These are phyloP conservation scores for Carallia brachiata DNA, from an alignment of 345 rosid genomes.

Conservation along the genomic window DNA sequence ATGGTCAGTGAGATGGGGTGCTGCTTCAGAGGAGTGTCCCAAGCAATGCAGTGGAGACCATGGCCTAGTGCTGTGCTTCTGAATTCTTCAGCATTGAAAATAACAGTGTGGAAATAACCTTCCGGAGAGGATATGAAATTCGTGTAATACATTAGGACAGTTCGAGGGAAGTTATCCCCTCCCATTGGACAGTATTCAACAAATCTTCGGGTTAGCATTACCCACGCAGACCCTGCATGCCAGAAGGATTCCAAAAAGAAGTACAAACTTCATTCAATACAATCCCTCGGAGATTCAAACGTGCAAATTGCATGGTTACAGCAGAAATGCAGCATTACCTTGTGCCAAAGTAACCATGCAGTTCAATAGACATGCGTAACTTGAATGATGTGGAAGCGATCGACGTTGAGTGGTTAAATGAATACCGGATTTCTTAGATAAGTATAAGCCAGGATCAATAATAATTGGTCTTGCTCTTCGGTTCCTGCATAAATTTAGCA, in stretches of 20 bases:
- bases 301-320: neutral
- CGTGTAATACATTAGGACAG: slow-evolving; percentile 76
- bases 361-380: slow-evolving; percentile 26
- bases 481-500: slow-evolving; percentile 47
- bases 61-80: slow-evolving; percentile 61
- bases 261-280: neutral
- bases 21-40: slow-evolving; percentile 96
- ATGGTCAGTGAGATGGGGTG: slow-evolving; percentile 62
- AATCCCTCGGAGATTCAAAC: neutral
- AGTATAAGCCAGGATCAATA: slow-evolving; percentile 90
- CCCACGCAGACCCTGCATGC: slow-evolving; percentile 82
- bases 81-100: slow-evolving; percentile 68
- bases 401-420: slow-evolving; percentile 88
- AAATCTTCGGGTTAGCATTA: slow-evolving; percentile 65
- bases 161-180: slow-evolving; percentile 85
- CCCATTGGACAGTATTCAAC: slow-evolving; percentile 85
- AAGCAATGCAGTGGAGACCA: slow-evolving; percentile 91
- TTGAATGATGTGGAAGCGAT: slow-evolving; percentile 78
- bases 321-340: neutral
- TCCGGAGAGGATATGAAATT: slow-evolving; percentile 89
- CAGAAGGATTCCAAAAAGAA: slow-evolving; percentile 12
- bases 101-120: slow-evolving; percentile 91
- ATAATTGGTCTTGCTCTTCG: slow-evolving; percentile 84
- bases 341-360: neutral
- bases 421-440: slow-evolving; percentile 81